A percentile compares a stretch with the other conserved stretches of the same genome.
Evolutionary conservation across 2,329 filamentous ascomycete species (phyloP).

Genomic region (Dichotomopilus funicola): DNA sequence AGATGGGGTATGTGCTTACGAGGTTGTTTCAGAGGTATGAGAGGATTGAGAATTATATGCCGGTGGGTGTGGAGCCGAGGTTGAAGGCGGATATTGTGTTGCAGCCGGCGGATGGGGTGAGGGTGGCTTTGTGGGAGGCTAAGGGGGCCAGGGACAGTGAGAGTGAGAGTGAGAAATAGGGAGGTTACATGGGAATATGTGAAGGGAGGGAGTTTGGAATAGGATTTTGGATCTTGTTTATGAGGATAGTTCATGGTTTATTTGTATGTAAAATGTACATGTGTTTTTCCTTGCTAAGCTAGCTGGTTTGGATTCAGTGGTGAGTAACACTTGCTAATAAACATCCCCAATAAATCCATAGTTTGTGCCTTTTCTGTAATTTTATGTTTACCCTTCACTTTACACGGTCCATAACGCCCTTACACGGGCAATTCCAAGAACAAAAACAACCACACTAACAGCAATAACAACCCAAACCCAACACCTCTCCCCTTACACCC

Average conservation of each 20-base stretch:
- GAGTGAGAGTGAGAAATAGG: not conserved
- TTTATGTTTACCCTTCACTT: too few relatives aligned
- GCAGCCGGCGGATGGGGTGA: conserved; percentile 52
- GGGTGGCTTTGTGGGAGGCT: conserved; percentile 49
- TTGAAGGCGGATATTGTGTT: conserved; percentile 56
- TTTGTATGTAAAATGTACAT: too few relatives aligned
- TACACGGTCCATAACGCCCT: too few relatives aligned
- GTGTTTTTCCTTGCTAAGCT: too few relatives aligned
- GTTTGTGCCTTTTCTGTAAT: too few relatives aligned
- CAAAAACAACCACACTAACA: not conserved
- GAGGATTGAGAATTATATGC: conserved; percentile 53
- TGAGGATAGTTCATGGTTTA: too few relatives aligned
- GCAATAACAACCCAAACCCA: not conserved
- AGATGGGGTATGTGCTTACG: conserved; percentile 67
- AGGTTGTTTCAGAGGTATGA: conserved; percentile 68
- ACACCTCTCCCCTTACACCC: not conserved
- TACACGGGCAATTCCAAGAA: too few relatives aligned
- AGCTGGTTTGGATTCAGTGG: too few relatives aligned
- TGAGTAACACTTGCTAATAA: too few relatives aligned
- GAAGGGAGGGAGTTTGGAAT: not conserved
- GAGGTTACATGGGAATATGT: not conserved
- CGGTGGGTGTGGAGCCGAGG: conserved; percentile 47
- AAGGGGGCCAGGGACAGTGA: conserved; percentile 20
- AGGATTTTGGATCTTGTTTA: too few relatives aligned
- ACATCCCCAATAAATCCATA: too few relatives aligned